Percentiles rank a stretch among this genome's conserved stretches.
Conservation (phyloP, 192 early-diverging fungal genomes). For the Umbelopsis ramanniana region DNA sequence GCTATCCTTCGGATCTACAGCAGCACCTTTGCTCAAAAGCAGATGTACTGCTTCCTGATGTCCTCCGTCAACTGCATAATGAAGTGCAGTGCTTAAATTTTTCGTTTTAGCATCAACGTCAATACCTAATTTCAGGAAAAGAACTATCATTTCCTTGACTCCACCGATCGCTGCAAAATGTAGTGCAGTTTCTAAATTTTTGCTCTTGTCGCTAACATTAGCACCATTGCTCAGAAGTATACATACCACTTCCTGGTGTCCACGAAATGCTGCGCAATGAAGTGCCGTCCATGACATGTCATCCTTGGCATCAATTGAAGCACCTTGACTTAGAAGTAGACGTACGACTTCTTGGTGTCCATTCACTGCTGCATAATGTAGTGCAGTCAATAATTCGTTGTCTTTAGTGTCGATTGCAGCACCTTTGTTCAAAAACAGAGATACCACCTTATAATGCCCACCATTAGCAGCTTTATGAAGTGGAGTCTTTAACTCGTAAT, state of each 20-base stretch:
- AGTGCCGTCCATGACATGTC: background rate
- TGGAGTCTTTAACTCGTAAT: background rate
- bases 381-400: background rate
- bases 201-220: background rate
- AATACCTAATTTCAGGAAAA: background rate
- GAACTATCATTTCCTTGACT: background rate
- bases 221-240: background rate
- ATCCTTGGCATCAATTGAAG: background rate
- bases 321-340: background rate
- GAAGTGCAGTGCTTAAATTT: background rate
- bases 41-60: background rate
- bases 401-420: background rate
- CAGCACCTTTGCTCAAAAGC: background rate
- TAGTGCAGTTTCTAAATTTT: background rate
- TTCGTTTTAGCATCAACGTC: background rate
- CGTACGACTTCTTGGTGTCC: background rate
- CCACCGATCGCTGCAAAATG: background rate
- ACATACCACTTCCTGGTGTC: background rate
- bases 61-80: background rate
- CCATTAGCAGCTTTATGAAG: background rate
- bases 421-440: background rate
- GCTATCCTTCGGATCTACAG: background rate
- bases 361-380: background rate
- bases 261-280: background rate
- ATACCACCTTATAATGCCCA: background rate